These are phyloP conservation scores for Monilinia fructigena DNA, from an alignment of 2,329 filamentous ascomycete genomes.

Conservation along the genomic window DNA sequence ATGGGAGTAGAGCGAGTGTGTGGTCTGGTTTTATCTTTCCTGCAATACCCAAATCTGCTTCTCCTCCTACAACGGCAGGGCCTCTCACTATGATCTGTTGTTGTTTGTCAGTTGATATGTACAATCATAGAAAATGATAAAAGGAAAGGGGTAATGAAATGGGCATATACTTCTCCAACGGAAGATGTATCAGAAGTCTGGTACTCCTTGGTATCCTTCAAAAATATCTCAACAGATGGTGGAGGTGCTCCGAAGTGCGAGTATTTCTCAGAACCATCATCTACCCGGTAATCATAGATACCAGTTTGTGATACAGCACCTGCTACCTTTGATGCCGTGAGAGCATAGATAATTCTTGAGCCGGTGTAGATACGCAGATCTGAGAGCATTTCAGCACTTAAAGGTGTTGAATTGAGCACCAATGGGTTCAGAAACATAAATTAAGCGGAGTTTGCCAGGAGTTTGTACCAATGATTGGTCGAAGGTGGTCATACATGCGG, in stretches of 20 bases:
- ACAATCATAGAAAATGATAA: conserved; percentile 22
- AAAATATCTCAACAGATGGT: conserved; percentile 73
- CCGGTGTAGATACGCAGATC: conserved; percentile 80
- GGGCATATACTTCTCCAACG: conserved; percentile 59
- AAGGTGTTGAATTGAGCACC: conserved; percentile 59
- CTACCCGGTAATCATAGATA: conserved; percentile 78
- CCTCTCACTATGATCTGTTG: conserved; percentile 67
- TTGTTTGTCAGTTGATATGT: conserved; percentile 4
- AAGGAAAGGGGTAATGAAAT: conserved; percentile 1
- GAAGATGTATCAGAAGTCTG: conserved; percentile 63
- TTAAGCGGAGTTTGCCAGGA: conserved; percentile 73
- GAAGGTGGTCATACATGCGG: conserved; percentile 57
- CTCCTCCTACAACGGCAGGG: conserved; percentile 68
- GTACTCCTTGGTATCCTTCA: conserved; percentile 60
- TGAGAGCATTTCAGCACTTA: conserved; percentile 70
- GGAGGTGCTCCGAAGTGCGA: conserved; percentile 81
- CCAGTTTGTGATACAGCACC: conserved; percentile 86
- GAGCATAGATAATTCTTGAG: conserved; percentile 78
- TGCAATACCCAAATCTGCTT: conserved; percentile 61
- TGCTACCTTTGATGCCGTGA: conserved; percentile 79
- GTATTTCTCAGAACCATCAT: conserved; percentile 42
- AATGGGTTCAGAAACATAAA: conserved; percentile 75
- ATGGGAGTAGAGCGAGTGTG: conserved; percentile 55
- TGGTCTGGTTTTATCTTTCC: conserved; percentile 70
- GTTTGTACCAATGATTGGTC: conserved; percentile 59